A percentile compares a stretch with the other conserved stretches of the same genome.
These are phyloP conservation scores for Cajanus cajan DNA, from an alignment of 306 rosid genomes.

Conservation along the genomic window DNA sequence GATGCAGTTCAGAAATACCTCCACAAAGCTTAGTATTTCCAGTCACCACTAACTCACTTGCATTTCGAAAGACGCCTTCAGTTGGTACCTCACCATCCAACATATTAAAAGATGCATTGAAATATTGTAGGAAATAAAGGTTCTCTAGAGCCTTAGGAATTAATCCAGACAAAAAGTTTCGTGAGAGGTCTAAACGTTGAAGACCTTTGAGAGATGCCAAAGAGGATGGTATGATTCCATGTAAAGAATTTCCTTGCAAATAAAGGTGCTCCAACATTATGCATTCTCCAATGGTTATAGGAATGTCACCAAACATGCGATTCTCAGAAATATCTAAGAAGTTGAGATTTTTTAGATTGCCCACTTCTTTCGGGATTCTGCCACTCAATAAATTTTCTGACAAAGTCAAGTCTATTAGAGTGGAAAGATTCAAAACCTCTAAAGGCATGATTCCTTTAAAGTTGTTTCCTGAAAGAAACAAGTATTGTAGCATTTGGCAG, in stretches of 20 bases:
- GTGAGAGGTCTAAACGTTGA: conserved; percentile 31
- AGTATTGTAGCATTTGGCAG: background rate
- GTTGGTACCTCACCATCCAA: conserved; percentile 48
- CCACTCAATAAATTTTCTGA: conserved; percentile 38
- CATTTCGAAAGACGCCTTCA: conserved; percentile 36
- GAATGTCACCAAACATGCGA: conserved; percentile 30
- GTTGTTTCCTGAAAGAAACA: background rate
- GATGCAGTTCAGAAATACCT: conserved; percentile 22
- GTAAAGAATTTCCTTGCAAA: conserved; percentile 32
- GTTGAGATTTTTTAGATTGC: background rate
- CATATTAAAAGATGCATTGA: conserved; percentile 46
- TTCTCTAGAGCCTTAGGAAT: conserved; percentile 37
- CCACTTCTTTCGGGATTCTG: conserved; percentile 13
- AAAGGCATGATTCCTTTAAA: conserved; percentile 37
- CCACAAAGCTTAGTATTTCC: conserved; percentile 37
- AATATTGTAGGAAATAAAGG: background rate
- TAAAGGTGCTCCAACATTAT: conserved; percentile 21
- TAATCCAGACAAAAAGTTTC: conserved; percentile 30
- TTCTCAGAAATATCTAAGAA: conserved; percentile 28
- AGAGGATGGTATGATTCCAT: conserved; percentile 33
- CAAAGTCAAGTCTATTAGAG: conserved; percentile 8
- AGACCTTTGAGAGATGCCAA: conserved; percentile 30
- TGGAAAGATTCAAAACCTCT: background rate
- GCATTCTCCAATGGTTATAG: conserved; percentile 32
- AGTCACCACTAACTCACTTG: background rate